Evolutionary conservation across 225 moss, liverwort and hornwort species (phyloP).

Genomic region (Polytrichum commune): DNA sequence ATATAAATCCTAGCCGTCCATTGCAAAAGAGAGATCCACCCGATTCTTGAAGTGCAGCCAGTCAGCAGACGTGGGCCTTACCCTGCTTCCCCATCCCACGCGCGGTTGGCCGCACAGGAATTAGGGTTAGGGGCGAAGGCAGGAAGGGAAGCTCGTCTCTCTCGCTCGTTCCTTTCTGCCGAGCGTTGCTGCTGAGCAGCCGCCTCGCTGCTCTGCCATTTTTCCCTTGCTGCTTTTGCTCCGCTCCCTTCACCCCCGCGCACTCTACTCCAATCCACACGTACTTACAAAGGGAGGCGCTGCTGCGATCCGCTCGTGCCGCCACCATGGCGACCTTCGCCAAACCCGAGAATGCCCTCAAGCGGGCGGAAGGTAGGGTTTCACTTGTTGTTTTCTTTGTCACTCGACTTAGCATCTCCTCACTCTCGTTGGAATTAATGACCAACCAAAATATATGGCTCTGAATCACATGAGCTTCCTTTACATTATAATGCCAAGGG

Average conservation of each 20-base stretch:
- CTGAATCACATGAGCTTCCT: neutral
- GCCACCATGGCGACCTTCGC: slow-evolving; percentile 93
- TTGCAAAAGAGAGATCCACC: no score
- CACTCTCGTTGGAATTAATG: neutral
- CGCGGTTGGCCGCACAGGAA: neutral
- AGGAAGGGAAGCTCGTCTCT: neutral
- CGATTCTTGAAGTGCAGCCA: no score
- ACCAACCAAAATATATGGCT: neutral
- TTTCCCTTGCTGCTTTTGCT: neutral
- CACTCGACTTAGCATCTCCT: neutral
- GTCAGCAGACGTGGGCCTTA: no score
- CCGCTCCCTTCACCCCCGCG: no score
- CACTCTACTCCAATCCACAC: no score
- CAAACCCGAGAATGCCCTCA: slow-evolving; percentile 97
- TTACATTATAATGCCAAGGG: no score
- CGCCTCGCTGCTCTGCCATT: slow-evolving; percentile 4
- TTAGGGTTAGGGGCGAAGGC: neutral
- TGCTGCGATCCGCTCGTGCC: slow-evolving; percentile 1
- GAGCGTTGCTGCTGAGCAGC: neutral
- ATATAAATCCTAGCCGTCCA: no score
- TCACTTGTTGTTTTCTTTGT: neutral
- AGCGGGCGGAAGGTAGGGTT: slow-evolving; percentile 87
- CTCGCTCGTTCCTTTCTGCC: neutral
- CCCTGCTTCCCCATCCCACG: no score
- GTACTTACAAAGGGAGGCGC: neutral